Conservation (phyloP, 2,329 filamentous ascomycete species). For the Paecilomyces dactylethromorphus region DNA sequence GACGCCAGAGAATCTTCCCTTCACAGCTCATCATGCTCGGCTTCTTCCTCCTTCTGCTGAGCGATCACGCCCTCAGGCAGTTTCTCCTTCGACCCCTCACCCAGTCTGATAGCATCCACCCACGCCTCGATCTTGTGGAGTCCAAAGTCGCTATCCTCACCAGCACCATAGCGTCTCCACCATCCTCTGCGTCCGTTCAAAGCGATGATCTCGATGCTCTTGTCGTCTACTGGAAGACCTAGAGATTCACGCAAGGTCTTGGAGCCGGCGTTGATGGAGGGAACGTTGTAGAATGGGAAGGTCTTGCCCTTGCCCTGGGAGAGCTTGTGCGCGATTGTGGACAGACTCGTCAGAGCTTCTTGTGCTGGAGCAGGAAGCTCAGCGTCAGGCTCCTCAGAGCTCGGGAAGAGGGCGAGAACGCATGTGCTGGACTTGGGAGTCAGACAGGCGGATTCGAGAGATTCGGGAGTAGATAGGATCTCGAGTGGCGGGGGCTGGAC, state of each 20-base stretch:
- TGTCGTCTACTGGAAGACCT: constrained; percentile 46
- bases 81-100: constrained; percentile 74
- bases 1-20: neutral
- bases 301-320: constrained; percentile 56
- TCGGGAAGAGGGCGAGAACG: constrained; percentile 66
- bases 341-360: constrained; percentile 58
- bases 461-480: constrained; percentile 56
- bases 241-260: constrained; percentile 55
- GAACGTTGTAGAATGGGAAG: constrained; percentile 78
- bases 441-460: constrained; percentile 66
- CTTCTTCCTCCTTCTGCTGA: constrained; percentile 30
- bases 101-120: constrained; percentile 87
- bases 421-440: constrained; percentile 72
- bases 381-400: constrained; percentile 45
- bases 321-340: constrained; percentile 72
- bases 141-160: constrained; percentile 45
- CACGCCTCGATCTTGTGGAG: constrained; percentile 66
- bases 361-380: constrained; percentile 35
- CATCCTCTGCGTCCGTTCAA: constrained; percentile 79
- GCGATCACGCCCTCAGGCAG: constrained; percentile 57
- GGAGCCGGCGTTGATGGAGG: constrained; percentile 54
- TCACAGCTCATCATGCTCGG: constrained; percentile 36
- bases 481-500: constrained; percentile 58
- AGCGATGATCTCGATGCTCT: constrained; percentile 64
- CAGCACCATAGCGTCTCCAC: constrained; percentile 66